Percentiles rank a stretch among this genome's conserved stretches.
Evolutionary conservation across 345 rosid genomes (phyloP).

Genomic region (Firmiana major): DNA sequence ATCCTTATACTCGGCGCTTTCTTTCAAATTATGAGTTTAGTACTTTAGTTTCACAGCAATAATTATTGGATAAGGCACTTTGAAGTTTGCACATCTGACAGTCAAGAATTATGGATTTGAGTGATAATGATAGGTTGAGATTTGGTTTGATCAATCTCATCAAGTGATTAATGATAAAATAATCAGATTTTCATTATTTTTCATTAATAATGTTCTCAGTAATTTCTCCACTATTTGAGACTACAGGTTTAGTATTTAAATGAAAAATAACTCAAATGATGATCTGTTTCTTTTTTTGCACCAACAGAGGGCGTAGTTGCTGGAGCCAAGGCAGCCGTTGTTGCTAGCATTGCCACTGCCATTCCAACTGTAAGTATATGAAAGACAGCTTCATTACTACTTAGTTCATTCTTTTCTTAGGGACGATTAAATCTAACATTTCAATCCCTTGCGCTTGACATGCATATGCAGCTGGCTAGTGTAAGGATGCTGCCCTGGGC

Average conservation of each 20-base stretch:
- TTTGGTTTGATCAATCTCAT: neutral
- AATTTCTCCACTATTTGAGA: neutral
- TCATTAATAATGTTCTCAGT: neutral
- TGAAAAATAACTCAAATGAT: neutral
- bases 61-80: neutral
- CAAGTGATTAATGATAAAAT: neutral
- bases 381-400: neutral
- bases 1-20: neutral
- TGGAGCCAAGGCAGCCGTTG: constrained; percentile 82
- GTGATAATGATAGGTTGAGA: neutral
- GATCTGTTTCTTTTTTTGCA: constrained; percentile 1
- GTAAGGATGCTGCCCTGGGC: constrained; percentile 85
- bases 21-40: neutral
- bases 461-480: constrained; percentile 53
- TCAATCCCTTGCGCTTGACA: neutral
- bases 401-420: neutral
- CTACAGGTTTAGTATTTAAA: neutral
- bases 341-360: constrained; percentile 64
- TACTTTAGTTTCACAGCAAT: neutral
- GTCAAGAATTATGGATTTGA: neutral
- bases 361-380: constrained; percentile 61
- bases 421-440: neutral
- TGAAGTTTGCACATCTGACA: neutral
- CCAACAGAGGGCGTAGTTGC: constrained; percentile 71
- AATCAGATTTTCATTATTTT: neutral